A percentile compares a stretch with the other conserved stretches of the same genome.
These are phyloP conservation scores for Coniochaeta sp. DNA, from an alignment of 2,329 filamentous ascomycete species.

Conservation along the genomic window DNA sequence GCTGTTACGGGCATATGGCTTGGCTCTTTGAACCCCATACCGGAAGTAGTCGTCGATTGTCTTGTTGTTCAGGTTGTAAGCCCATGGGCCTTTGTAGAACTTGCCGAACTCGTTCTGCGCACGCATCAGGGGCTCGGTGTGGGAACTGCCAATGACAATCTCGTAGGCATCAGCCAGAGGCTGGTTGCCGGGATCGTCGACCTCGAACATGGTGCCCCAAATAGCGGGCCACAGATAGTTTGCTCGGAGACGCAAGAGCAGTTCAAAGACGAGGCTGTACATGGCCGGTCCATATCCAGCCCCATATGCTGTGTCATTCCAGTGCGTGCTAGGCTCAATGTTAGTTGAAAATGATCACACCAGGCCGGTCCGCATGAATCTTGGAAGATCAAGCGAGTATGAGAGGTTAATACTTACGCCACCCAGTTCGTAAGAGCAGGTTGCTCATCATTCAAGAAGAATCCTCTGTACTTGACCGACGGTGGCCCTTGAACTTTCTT, in stretches of 20 bases:
- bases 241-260: slow-evolving; percentile 59
- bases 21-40: slow-evolving; percentile 57
- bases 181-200: slow-evolving; percentile 62
- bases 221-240: slow-evolving; percentile 66
- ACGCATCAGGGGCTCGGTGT: slow-evolving; percentile 65
- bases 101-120: slow-evolving; percentile 48
- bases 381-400: background rate
- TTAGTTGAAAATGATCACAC: background rate
- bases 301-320: slow-evolving; percentile 33
- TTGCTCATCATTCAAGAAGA: slow-evolving; percentile 66
- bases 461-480: slow-evolving; percentile 58
- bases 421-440: slow-evolving; percentile 62
- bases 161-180: slow-evolving; percentile 66
- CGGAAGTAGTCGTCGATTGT: slow-evolving; percentile 62
- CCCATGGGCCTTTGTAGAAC: slow-evolving; percentile 55
- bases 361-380: background rate
- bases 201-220: slow-evolving; percentile 65
- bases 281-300: slow-evolving; percentile 52
- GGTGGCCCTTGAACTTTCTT: slow-evolving; percentile 52
- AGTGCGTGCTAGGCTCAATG: slow-evolving; percentile 20
- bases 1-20: slow-evolving; percentile 55
- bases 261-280: slow-evolving; percentile 62
- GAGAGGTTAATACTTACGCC: slow-evolving; percentile 14
- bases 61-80: slow-evolving; percentile 61
- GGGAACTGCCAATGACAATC: slow-evolving; percentile 64